phyloP scores from a whole-genome alignment of 306 rosid genomes.

The Carpinus fangiana region DNA sequence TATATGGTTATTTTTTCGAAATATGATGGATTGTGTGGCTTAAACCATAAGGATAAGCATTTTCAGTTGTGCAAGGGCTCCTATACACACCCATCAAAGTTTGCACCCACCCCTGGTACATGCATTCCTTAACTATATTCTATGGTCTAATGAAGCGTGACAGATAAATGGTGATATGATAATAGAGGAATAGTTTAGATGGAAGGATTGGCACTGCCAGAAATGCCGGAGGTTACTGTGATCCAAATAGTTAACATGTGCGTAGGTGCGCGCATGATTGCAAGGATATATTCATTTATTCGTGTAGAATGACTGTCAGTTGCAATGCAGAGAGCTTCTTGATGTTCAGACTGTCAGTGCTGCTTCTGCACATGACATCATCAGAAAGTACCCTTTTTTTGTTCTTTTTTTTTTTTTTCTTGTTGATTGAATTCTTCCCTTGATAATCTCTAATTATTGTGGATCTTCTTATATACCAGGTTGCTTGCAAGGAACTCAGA shows the following conservation, averaged over 20 bases:
- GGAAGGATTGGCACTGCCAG: neutral
- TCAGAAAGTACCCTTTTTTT: neutral
- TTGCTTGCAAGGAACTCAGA: slow-evolving; percentile 81
- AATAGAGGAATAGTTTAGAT: neutral
- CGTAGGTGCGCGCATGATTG: neutral
- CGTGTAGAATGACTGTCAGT: neutral
- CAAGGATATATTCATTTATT: neutral
- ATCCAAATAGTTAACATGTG: neutral
- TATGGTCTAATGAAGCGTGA: slow-evolving; percentile 2
- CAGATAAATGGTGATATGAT: neutral
- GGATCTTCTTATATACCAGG: slow-evolving; percentile 44
- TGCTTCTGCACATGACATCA: neutral
- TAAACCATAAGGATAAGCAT: neutral
- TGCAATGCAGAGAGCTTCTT: neutral
- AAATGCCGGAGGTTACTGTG: neutral
- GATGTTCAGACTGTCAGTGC: neutral
- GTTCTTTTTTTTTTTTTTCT: slow-evolving; percentile 13
- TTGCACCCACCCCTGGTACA: neutral
- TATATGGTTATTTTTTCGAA: neutral
- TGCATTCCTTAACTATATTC: neutral
- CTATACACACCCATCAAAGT: neutral
- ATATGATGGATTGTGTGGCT: neutral
- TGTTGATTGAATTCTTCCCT: slow-evolving; percentile 13
- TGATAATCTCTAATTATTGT: slow-evolving; percentile 19
- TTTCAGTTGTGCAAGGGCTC: neutral